Conservation (phyloP, 2,329 filamentous ascomycete genomes). For the Fusarium sublunatum region DNA sequence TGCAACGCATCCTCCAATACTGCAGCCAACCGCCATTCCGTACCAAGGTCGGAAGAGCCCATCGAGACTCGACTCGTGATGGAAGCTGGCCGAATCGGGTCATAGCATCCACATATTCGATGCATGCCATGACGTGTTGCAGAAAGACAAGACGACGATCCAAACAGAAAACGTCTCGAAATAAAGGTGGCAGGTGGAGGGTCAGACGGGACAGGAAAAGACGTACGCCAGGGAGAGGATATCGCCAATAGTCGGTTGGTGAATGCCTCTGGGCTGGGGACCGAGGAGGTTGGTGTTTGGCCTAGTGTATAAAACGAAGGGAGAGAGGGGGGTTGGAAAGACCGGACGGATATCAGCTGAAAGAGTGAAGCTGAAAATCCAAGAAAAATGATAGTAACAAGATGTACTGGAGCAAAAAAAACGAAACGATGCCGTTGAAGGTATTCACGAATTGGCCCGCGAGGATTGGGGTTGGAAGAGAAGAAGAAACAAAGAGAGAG, state of each 20-base stretch:
- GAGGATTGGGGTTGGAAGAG: conserved; percentile 44
- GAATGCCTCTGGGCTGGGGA: conserved; percentile 37
- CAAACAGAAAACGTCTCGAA: conserved; percentile 26
- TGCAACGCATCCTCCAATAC: conserved; percentile 41
- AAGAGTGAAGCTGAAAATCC: conserved; percentile 58
- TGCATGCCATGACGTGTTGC: conserved; percentile 41
- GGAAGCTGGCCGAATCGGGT: conserved; percentile 26
- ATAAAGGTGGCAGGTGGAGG: conserved; percentile 38
- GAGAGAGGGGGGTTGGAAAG: conserved; percentile 43
- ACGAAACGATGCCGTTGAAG: conserved; percentile 37
- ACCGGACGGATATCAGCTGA: conserved; percentile 57
- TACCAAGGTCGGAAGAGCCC: conserved; percentile 23
- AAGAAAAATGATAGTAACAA: conserved; percentile 45
- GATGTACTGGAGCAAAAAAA: conserved; percentile 44
- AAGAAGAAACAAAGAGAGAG: conserved; percentile 34
- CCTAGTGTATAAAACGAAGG: conserved; percentile 38
- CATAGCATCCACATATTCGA: conserved; percentile 35
- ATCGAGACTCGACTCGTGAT: conserved; percentile 13
- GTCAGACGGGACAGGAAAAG: conserved; percentile 33
- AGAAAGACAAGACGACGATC: conserved; percentile 14
- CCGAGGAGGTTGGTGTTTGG: conserved; percentile 39
- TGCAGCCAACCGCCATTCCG: conserved; percentile 38
- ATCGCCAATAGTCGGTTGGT: conserved; percentile 46
- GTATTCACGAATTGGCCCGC: conserved; percentile 44
- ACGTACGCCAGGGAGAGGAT: conserved; percentile 47